Evolutionary conservation across 176 grass and related monocot genomes (phyloP), one percentile per base, ranked within the genome.

Genomic region (Oryza nivara): DNA sequence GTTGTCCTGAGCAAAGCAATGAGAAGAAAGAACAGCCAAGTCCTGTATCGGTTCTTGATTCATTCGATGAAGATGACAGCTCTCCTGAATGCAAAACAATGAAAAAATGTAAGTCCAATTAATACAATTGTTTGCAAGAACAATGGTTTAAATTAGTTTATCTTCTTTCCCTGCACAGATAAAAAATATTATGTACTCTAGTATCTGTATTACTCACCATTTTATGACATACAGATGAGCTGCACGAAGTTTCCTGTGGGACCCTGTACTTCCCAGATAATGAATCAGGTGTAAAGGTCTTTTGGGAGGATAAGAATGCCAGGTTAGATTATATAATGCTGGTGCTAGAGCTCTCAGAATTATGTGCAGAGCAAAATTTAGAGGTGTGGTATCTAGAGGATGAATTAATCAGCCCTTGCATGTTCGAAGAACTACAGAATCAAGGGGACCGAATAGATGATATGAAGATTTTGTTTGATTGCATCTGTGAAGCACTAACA

Each of bases 401-500:
- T 48, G 88, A 96, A 46, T 85, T 96, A 68, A 85, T 99, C 64
- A 92, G 89, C 71, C 91, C 90, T 84, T 89, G 83, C 72, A 76
- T 96, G 68, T 92, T 92, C 60, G 72, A 99, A 92, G 91, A 92
- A 68, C 12, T 96, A 51, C 88, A 82, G 7, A 82, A 73, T 67
- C 72, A 85, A 74, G 72, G 45, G 77, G 68, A 80, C 49, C 51
- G 91, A 81, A 91, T 67, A 22, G 84, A 96, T 56, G 84, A 92
- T 66, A 87, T 88, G 65, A 94, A 89, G 76, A 73, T 99, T 83
- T 88, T 99, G 56, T 99, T 99, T 82, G 97, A 96, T 72, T 99
- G 88, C 91, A 96, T 96, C 52, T 88, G 87, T 61, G 92, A 94
- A 89, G 88, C 92, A 80, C 79, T 99, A 51, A 86, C 85, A 83